These are phyloP conservation scores for Firmiana major DNA, from an alignment of 345 rosid genomes.

Conservation along the genomic window DNA sequence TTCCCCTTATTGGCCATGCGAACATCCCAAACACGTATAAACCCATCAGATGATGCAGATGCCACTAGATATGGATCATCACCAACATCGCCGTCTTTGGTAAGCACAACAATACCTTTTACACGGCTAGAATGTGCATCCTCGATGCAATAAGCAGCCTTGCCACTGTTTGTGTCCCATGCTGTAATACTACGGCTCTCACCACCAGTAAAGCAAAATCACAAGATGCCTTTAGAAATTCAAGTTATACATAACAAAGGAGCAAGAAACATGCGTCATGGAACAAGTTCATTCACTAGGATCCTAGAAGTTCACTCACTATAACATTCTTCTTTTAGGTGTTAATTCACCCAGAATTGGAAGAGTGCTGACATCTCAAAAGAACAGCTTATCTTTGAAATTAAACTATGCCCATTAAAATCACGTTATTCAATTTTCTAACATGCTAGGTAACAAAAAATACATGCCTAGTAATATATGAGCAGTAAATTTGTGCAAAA, in stretches of 20 bases:
- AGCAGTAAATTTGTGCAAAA: background rate
- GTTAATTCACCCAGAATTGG: background rate
- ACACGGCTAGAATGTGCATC: slow-evolving; percentile 82
- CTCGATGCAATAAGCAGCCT: slow-evolving; percentile 64
- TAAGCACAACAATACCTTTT: slow-evolving; percentile 77
- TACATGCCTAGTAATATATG: background rate
- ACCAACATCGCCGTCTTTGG: slow-evolving; percentile 34
- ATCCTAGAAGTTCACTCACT: background rate
- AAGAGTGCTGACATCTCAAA: background rate
- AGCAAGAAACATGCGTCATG: background rate
- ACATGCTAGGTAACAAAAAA: background rate
- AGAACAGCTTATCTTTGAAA: background rate
- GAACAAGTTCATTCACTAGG: background rate
- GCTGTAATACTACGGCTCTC: slow-evolving; percentile 85
- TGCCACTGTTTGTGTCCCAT: slow-evolving; percentile 86
- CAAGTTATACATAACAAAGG: background rate
- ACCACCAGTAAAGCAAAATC: slow-evolving; percentile 58
- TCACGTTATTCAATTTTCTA: background rate
- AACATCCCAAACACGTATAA: slow-evolving; percentile 91
- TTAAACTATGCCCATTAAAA: background rate
- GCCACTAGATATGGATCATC: slow-evolving; percentile 72
- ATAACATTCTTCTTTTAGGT: background rate
- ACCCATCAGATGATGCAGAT: slow-evolving; percentile 90
- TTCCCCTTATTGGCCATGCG: slow-evolving; percentile 65
- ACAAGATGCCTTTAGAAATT: background rate